Percentiles rank a stretch among this genome's conserved stretches.
phyloP scores from a whole-genome alignment of 345 rosid genomes.

The Laguncularia racemosa region DNA sequence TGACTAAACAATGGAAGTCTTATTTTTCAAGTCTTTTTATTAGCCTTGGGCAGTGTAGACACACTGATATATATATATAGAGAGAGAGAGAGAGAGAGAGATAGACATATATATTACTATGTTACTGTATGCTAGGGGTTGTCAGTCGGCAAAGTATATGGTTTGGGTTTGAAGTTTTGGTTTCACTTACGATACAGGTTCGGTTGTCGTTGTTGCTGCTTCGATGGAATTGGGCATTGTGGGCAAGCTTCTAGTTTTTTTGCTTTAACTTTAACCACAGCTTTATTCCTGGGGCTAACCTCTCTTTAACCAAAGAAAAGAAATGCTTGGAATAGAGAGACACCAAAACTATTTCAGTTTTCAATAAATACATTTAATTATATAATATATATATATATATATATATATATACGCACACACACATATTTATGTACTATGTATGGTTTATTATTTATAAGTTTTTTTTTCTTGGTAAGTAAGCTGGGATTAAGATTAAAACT shows the following conservation, averaged over 20 bases:
- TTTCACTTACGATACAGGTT: no score
- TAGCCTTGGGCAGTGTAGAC: constrained; percentile 7
- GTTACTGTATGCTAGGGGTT: constrained; percentile 4
- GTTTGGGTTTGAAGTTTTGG: no score
- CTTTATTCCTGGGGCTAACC: constrained; percentile 69
- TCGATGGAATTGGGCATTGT: constrained; percentile 19
- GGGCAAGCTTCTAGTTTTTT: constrained; percentile 7
- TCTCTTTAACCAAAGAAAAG: constrained; percentile 64
- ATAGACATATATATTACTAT: no score
- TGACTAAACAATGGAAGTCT: constrained; percentile 20
- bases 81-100: no score
- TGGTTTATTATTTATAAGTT: no score
- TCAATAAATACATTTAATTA: background rate
- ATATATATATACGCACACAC: no score
- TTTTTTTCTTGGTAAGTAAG: no score
- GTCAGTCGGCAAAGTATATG: background rate
- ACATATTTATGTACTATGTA: no score
- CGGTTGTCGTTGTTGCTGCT: background rate
- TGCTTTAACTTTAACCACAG: constrained; percentile 12
- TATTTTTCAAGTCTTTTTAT: constrained; percentile 2
- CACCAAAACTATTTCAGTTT: constrained; percentile 19
- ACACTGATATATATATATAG: background rate
- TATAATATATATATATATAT: background rate
- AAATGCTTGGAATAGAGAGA: constrained; percentile 27
- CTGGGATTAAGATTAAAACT: no score